Evolutionary conservation across 305 asterid genomes (phyloP).

Genomic region (Fraxinus paxiana): DNA sequence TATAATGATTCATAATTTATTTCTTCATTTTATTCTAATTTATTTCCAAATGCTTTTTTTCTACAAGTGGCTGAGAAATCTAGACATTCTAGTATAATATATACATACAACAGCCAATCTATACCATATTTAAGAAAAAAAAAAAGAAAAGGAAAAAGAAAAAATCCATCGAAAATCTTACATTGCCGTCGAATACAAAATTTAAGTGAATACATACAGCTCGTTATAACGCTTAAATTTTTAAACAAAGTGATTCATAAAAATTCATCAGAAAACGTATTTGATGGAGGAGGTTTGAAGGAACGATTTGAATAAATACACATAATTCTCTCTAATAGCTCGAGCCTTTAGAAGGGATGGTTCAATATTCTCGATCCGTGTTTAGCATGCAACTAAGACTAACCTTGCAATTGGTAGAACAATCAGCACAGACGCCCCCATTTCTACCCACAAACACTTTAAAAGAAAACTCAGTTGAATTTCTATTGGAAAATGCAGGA

Average conservation of each 20-base stretch:
- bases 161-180: not conserved
- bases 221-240: not conserved
- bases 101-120: not conserved
- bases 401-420: conserved; percentile 80
- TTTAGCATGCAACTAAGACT: conserved; percentile 7
- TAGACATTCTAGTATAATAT: not conserved
- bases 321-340: not conserved
- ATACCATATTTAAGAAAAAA: not conserved
- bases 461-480: conserved; percentile 58
- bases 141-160: not conserved
- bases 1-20: not conserved
- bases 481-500: conserved; percentile 48
- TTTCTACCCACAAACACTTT: conserved; percentile 44
- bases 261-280: not conserved
- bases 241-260: not conserved
- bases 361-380: not conserved
- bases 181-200: not conserved
- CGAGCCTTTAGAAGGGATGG: not conserved
- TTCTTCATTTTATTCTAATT: not conserved
- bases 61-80: conserved; percentile 2
- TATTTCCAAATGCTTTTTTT: not conserved
- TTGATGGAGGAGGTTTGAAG: not conserved
- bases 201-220: not conserved
- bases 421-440: conserved; percentile 41
- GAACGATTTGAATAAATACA: not conserved